Evolutionary conservation across 306 rosid species (phyloP), one percentile per base, ranked within the genome.

Genomic region (Citrullus colocynthis): DNA sequence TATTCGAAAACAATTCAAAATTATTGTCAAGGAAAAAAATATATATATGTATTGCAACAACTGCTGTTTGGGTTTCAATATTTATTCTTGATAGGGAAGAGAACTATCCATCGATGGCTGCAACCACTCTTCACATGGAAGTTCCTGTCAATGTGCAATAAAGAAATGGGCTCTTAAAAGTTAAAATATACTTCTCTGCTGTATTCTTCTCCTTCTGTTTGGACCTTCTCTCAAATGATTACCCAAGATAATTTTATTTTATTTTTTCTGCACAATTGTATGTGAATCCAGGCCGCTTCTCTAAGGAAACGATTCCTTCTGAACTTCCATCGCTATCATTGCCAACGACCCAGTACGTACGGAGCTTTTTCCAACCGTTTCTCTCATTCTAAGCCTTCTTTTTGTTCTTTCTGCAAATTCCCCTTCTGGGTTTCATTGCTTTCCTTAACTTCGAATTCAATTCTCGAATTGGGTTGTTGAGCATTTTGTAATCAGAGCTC

Each of bases 391-490:
- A 71, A 71, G 6, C 76, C 20, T 71, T 48, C 76, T 49, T 28
- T 72, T 72, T 72, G 60, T 72, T 72, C 56, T 72, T 24, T 28
- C 77, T 72, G 24, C 18, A 7, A 71, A 12, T 48, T 6, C 42
- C 21, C n/a, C 7, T 51, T 73, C 77, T 49, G 57, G 57, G 77
- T 16, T 51, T 13, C 60, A 7, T 72, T 4, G 3, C 62, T 74
- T 74, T 74, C 45, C 78, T 74, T 74, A 7, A n/a, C 78, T 74
- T 74, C 17, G 32, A 74, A 74, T 74, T 74, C 78, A 74, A 32
- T 52, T 74, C 41, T 74, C 59, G 58, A 48, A 73, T 32, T 51
- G 77, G 59, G 61, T 73, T 15, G 45, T 73, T 18, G 61, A 51
- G 60, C 16, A 28, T 72, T 48, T 24, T 71, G 42, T 72, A 49